Percentiles rank a stretch among this genome's conserved stretches.
phyloP scores from a whole-genome alignment of 352 stramenopile species.

The Phytophthora capsici region DNA sequence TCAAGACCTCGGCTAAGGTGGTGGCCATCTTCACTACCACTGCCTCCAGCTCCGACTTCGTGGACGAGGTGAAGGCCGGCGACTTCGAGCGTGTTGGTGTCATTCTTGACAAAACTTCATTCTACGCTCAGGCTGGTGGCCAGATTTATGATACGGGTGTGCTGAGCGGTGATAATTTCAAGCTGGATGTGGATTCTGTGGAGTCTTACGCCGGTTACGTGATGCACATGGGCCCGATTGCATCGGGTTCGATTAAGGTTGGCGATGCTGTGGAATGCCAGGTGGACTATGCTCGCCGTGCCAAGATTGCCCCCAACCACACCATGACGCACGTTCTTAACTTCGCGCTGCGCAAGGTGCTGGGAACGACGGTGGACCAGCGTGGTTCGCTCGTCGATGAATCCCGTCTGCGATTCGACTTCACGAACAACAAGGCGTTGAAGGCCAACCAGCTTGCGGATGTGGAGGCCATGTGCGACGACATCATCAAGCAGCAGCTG shows the following conservation, averaged over 20 bases:
- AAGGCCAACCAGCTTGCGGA: conserved; percentile 89
- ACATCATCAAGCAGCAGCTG: conserved; percentile 91
- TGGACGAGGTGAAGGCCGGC: conserved; percentile 70
- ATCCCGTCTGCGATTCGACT: conserved; percentile 99
- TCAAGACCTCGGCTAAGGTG: conserved; percentile 83
- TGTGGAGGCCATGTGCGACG: conserved; percentile 89
- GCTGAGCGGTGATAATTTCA: conserved; percentile 57
- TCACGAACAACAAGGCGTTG: conserved; percentile 97
- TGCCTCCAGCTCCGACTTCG: conserved; percentile 84
- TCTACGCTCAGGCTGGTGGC: conserved; percentile 98
- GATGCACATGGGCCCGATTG: conserved; percentile 93
- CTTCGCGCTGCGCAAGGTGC: conserved; percentile 95
- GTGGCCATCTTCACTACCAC: conserved; percentile 95
- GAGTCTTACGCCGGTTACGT: conserved; percentile 97
- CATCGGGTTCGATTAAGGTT: conserved; percentile 77
- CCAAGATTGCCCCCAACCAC: conserved; percentile 97
- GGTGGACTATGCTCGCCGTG: conserved; percentile 95
- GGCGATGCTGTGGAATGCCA: conserved; percentile 86
- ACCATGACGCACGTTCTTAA: conserved; percentile 99
- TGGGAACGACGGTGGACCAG: conserved; percentile 96
- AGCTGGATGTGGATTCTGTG: conserved; percentile 89
- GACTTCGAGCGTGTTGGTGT: conserved; percentile 93
- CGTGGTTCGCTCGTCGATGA: conserved; percentile 97
- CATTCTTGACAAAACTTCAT: conserved; percentile 97
- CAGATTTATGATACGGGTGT: conserved; percentile 96